A percentile compares a stretch with the other conserved stretches of the same genome.
phyloP scores from a whole-genome alignment of 345 rosid genomes.

The Reutealis trisperma region DNA sequence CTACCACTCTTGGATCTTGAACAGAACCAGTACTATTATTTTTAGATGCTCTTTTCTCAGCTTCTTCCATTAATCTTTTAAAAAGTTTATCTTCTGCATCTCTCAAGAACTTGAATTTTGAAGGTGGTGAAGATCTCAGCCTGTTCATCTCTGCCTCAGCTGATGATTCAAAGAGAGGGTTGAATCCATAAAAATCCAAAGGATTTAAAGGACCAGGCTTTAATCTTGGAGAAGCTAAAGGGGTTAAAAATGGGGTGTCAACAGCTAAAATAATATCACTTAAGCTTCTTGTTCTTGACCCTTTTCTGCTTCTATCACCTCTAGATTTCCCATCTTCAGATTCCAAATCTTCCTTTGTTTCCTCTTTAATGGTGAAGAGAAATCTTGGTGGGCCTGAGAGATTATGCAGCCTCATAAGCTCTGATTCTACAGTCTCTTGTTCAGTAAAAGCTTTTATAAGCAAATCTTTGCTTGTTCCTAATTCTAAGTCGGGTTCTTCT shows the following conservation, averaged over 20 bases:
- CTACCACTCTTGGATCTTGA: conserved; percentile 21
- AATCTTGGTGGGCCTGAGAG: conserved; percentile 82
- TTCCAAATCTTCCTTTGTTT: conserved; percentile 92
- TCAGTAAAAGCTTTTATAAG: conserved; percentile 46
- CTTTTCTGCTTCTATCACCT: conserved; percentile 48
- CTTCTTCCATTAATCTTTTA: conserved; percentile 60
- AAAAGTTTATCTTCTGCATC: conserved; percentile 87
- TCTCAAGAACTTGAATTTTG: conserved; percentile 90
- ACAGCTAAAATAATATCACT: conserved; percentile 56
- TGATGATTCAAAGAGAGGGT: conserved; percentile 82
- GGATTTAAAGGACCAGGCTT: conserved; percentile 44
- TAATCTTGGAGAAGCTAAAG: conserved; percentile 62
- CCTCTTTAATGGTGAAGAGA: conserved; percentile 93
- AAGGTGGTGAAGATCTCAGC: conserved; percentile 78
- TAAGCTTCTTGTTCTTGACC: conserved; percentile 75
- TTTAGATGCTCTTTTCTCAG: conserved; percentile 37
- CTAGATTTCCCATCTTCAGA: conserved; percentile 81
- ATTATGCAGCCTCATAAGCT: conserved; percentile 92
- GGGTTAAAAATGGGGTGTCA: conserved; percentile 60
- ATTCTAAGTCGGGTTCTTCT: conserved; percentile 50
- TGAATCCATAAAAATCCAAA: conserved; percentile 64
- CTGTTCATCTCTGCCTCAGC: conserved; percentile 50
- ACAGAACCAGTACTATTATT: conserved; percentile 22
- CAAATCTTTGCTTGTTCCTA: conserved; percentile 62
- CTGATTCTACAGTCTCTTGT: conserved; percentile 64